Base-by-base conservation (phyloP, 805 yeast genomes). In the Spathaspora passalidarum region DNA sequence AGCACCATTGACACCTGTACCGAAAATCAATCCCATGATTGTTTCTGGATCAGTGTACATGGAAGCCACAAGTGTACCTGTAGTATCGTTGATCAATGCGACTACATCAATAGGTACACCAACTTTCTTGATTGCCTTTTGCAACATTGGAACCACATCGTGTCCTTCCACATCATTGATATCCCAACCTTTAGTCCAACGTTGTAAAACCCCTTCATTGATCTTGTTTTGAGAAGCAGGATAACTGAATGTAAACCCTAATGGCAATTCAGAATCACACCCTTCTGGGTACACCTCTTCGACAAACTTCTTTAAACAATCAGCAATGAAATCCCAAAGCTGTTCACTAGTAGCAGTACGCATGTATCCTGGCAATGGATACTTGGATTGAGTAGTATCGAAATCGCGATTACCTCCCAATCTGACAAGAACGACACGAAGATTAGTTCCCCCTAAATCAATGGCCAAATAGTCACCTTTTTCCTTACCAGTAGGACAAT, bases 161-260 rank as follows among this genome's bases (percentile, higher is more conserved):
- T 86, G 80, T 53, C 97, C 97, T 73, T 92, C 98, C 47, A 92
- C 97, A 49, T 85, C 88, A 49, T 80, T 86, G 56, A 92, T 89
- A 67, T 92, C 96, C 70, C 88, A 92, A 54, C 98, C 99, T 74
- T 92, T 92, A 52, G 98, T 92, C 98, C 98, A 92, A 68, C 92
- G 80, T 76, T 89, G 96, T 62, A 92, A 79, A 46, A 86, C 63
- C 66, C 98, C 99, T 56, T 79, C 75, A 74, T 88, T 86, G 66
- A 92, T 88, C 49, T 86, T 86, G 55, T 73, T 65, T 71, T 92
- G 99, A 36, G 86, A 73, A 36, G 88, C 86, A 17, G 98, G 97
- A 74, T 84, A 92, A 11, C 95, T 85, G 74, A 92, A 92, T 32
- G 98, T 92, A 80, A 92, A 92, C 41, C 99, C 98, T 60, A 92